Conservation (phyloP, 768 basidiomycete species). For the Daedaleopsis sinensis region DNA sequence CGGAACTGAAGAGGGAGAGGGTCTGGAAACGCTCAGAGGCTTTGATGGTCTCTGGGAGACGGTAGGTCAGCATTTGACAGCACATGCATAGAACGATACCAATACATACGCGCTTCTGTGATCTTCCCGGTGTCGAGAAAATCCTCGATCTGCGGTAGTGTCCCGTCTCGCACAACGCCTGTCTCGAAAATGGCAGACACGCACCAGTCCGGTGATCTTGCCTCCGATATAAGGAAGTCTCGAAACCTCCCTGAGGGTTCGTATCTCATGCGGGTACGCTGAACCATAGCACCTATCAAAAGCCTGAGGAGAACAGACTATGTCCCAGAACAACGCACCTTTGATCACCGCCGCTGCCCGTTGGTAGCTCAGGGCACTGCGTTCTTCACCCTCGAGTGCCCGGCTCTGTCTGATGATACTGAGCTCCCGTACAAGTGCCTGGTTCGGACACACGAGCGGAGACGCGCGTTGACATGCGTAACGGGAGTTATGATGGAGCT, state of each 20-base stretch:
- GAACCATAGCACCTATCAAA: not conserved
- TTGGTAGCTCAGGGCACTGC: slow-evolving; percentile 72
- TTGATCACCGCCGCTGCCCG: slow-evolving; percentile 66
- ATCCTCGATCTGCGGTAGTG: slow-evolving; percentile 56
- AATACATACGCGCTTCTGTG: slow-evolving; percentile 56
- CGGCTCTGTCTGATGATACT: slow-evolving; percentile 59
- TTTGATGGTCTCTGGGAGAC: slow-evolving; percentile 50
- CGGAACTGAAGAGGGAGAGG: slow-evolving; percentile 57
- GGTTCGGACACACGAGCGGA: slow-evolving; percentile 72
- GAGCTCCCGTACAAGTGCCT: slow-evolving; percentile 60
- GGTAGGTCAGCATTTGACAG: too few species aligned
- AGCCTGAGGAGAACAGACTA: not conserved
- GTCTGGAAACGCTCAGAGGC: slow-evolving; percentile 55
- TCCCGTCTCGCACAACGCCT: too few species aligned
- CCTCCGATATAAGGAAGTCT: slow-evolving; percentile 41
- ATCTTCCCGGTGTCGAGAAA: slow-evolving; percentile 58
- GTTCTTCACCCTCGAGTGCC: slow-evolving; percentile 65
- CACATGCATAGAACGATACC: too few species aligned
- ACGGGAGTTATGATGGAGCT: slow-evolving; percentile 37
- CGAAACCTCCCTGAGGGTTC: slow-evolving; percentile 29
- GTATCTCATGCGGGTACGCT: slow-evolving; percentile 39
- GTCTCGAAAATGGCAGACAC: not conserved
- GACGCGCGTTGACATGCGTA: slow-evolving; percentile 67
- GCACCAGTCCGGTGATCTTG: slow-evolving; percentile 41
- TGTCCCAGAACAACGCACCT: slow-evolving; percentile 12